Conservation (phyloP, 2,329 filamentous ascomycete species). For the Calonectria henricotiae region DNA sequence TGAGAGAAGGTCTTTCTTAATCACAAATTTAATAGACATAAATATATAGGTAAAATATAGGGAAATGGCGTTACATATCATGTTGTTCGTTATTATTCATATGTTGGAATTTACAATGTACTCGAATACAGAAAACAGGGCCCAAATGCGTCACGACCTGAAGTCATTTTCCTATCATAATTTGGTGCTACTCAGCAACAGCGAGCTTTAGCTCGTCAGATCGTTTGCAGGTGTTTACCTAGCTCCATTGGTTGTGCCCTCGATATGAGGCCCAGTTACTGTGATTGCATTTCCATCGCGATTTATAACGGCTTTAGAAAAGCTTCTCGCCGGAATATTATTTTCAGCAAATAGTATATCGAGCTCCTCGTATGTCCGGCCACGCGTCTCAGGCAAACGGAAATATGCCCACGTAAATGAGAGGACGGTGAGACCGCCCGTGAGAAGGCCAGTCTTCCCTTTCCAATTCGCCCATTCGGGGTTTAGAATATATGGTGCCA, state of each 20-base stretch:
- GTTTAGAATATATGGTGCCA: slow-evolving; percentile 37
- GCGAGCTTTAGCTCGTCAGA: too few relatives aligned
- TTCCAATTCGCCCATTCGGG: slow-evolving; percentile 34
- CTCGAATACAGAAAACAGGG: too few relatives aligned
- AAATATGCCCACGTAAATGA: slow-evolving; percentile 36
- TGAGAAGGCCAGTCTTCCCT: slow-evolving; percentile 37
- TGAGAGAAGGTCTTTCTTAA: too few relatives aligned
- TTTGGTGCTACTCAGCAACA: background rate
- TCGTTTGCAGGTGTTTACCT: too few relatives aligned
- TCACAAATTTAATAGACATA: too few relatives aligned
- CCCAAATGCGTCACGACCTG: background rate
- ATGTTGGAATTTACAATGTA: too few relatives aligned
- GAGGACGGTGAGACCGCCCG: slow-evolving; percentile 20
- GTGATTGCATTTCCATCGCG: background rate
- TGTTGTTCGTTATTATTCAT: too few relatives aligned
- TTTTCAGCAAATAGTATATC: slow-evolving; percentile 36
- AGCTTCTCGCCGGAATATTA: background rate
- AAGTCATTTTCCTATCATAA: background rate
- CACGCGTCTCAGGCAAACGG: slow-evolving; percentile 40
- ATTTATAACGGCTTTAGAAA: background rate
- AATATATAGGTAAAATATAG: too few relatives aligned
- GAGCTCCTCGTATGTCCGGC: slow-evolving; percentile 40
- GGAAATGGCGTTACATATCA: too few relatives aligned
- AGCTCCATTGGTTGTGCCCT: too few relatives aligned
- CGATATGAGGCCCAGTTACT: slow-evolving; percentile 3